Conservation (phyloP, 2,329 filamentous ascomycete species). For the Pseudocercospora cruenta region DNA sequence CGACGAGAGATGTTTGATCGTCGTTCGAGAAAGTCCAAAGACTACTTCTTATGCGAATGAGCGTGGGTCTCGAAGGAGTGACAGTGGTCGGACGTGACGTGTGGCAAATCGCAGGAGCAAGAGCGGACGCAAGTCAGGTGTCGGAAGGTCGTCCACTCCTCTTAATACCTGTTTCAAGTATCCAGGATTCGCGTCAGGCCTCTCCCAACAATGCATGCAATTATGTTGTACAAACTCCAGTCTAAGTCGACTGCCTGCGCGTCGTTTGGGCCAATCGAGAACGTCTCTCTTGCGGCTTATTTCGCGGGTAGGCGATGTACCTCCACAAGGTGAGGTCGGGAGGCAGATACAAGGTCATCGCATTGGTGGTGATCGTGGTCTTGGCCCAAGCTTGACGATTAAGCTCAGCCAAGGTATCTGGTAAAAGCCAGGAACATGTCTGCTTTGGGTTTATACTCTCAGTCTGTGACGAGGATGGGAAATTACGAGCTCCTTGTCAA, state of each 20-base stretch:
- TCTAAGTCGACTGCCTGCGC: background rate
- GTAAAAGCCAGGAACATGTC: background rate
- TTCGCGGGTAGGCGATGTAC: background rate
- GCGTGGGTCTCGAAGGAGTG: slow-evolving; percentile 1
- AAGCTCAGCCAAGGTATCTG: slow-evolving; percentile 2
- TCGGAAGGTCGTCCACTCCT: background rate
- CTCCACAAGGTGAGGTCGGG: background rate
- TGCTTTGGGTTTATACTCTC: background rate
- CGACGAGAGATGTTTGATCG: background rate
- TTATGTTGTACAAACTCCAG: background rate
- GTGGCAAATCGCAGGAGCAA: background rate
- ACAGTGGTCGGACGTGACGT: background rate
- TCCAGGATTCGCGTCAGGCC: background rate
- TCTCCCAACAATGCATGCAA: background rate
- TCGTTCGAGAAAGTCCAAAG: background rate
- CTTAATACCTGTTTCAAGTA: background rate
- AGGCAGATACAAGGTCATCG: background rate
- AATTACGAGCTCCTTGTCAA: slow-evolving; percentile 6
- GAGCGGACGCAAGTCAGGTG: background rate
- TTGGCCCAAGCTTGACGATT: background rate
- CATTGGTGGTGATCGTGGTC: background rate
- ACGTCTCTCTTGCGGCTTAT: background rate
- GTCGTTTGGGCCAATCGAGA: background rate
- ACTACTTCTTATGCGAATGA: background rate
- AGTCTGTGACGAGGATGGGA: slow-evolving; percentile 1